Percentiles rank a stretch among this genome's conserved stretches.
Conservation (phyloP, 768 basidiomycete species). For the Tricholoma bakamatsutake region DNA sequence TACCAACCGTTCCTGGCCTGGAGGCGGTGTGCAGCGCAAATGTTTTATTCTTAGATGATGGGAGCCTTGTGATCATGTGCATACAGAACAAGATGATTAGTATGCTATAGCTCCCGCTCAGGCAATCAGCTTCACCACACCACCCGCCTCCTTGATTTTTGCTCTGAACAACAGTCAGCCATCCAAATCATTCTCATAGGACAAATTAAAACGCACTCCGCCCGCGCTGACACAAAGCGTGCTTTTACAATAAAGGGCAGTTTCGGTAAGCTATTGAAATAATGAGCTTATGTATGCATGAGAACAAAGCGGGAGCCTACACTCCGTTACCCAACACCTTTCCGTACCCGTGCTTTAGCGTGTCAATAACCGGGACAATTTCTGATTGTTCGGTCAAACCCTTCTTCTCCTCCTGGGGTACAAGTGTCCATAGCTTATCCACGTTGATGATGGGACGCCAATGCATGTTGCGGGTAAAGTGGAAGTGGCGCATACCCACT, state of each 20-base stretch:
- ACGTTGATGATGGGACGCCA: conserved; percentile 98
- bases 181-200: neutral
- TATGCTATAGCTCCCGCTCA: conserved; percentile 36
- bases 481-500: conserved; percentile 99
- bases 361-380: conserved; percentile 94
- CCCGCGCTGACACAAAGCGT: conserved; percentile 85
- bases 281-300: neutral
- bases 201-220: conserved; percentile 49
- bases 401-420: conserved; percentile 80
- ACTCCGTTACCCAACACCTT: conserved; percentile 94
- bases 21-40: neutral
- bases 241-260: conserved; percentile 98
- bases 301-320: conserved; percentile 37
- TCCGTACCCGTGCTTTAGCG: conserved; percentile 74
- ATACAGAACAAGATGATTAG: conserved; percentile 22
- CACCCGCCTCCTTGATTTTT: conserved; percentile 92
- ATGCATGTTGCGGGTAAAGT: conserved; percentile 82
- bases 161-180: conserved; percentile 22
- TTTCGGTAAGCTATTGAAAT: conserved; percentile 60
- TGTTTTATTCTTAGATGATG: neutral
- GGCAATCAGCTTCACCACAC: conserved; percentile 90
- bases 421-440: conserved; percentile 94
- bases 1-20: neutral
- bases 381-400: conserved; percentile 67
- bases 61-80: conserved; percentile 12